Evolutionary conservation across 2,329 filamentous ascomycete genomes (phyloP).

Genomic region (Hirsutella thompsonii): DNA sequence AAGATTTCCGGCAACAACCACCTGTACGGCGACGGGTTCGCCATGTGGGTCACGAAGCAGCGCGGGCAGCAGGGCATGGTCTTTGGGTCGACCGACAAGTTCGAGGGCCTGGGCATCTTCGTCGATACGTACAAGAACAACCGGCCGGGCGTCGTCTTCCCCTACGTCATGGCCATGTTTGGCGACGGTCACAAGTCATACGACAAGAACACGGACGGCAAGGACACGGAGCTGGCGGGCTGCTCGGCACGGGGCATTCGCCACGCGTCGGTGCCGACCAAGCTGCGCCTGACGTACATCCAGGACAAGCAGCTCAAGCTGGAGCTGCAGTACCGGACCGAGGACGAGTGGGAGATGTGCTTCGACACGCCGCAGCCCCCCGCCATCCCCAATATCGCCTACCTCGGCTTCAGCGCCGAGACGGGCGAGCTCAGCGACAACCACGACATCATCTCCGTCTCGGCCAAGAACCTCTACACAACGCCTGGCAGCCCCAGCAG

Average conservation of each 20-base stretch:
- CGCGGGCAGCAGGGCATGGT: constrained; percentile 69
- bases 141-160: constrained; percentile 86
- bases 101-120: constrained; percentile 90
- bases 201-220: constrained; percentile 90
- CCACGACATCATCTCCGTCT: constrained; percentile 86
- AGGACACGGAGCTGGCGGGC: constrained; percentile 81
- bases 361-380: constrained; percentile 63
- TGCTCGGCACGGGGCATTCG: constrained; percentile 91
- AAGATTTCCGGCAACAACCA: constrained; percentile 81
- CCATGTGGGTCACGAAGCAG: constrained; percentile 95
- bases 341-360: constrained; percentile 79
- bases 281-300: constrained; percentile 86
- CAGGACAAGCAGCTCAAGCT: constrained; percentile 85
- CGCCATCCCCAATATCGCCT: constrained; percentile 65
- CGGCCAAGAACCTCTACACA: constrained; percentile 79
- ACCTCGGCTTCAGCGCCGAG: constrained; percentile 72
- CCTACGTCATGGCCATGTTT: constrained; percentile 97
- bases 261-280: constrained; percentile 66
- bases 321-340: constrained; percentile 87
- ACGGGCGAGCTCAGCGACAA: constrained; percentile 95
- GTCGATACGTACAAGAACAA: constrained; percentile 99
- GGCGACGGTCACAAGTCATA: constrained; percentile 83
- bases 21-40: constrained; percentile 91
- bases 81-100: constrained; percentile 77
- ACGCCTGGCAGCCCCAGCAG: constrained; percentile 25